Conservation (phyloP, 75 land plant species). For the Gnetum montanum region DNA sequence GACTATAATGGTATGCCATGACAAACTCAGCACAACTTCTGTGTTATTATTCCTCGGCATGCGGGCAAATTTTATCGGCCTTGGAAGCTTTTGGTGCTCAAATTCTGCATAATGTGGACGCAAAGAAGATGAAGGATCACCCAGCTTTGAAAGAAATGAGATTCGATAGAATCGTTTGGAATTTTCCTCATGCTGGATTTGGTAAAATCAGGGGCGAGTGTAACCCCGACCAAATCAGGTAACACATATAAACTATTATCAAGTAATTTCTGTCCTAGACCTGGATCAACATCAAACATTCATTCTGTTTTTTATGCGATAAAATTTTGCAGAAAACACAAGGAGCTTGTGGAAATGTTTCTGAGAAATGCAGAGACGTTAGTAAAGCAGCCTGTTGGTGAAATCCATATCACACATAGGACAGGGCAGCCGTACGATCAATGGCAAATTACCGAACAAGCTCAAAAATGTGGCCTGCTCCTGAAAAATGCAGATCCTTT, state of each 20-base stretch:
- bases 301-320: too few species aligned
- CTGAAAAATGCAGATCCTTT: slow-evolving; percentile 17
- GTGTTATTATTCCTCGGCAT: too few species aligned
- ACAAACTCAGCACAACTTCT: too few species aligned
- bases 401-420: slow-evolving; percentile 30
- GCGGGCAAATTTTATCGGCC: too few species aligned
- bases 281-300: too few species aligned
- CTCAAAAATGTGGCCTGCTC: slow-evolving; percentile 20
- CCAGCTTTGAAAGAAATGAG: slow-evolving; percentile 9
- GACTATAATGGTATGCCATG: too few species aligned
- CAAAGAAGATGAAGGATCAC: slow-evolving; percentile 19
- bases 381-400: slow-evolving; percentile 13
- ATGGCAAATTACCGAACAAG: slow-evolving; percentile 28
- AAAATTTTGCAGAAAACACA: slow-evolving; percentile 24
- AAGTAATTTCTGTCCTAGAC: too few species aligned
- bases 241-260: too few species aligned
- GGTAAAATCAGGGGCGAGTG: too few species aligned
- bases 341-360: slow-evolving; percentile 23
- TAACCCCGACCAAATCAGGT: too few species aligned
- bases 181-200: slow-evolving; percentile 63
- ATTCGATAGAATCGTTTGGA: slow-evolving; percentile 44
- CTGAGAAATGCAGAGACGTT: slow-evolving; percentile 18
- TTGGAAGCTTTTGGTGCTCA: slow-evolving; percentile 15
- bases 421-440: slow-evolving; percentile 18
- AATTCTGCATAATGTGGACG: slow-evolving; percentile 27